Evolutionary conservation across 2,329 filamentous ascomycete genomes (phyloP).

Genomic region (Drechmeria coniospora): DNA sequence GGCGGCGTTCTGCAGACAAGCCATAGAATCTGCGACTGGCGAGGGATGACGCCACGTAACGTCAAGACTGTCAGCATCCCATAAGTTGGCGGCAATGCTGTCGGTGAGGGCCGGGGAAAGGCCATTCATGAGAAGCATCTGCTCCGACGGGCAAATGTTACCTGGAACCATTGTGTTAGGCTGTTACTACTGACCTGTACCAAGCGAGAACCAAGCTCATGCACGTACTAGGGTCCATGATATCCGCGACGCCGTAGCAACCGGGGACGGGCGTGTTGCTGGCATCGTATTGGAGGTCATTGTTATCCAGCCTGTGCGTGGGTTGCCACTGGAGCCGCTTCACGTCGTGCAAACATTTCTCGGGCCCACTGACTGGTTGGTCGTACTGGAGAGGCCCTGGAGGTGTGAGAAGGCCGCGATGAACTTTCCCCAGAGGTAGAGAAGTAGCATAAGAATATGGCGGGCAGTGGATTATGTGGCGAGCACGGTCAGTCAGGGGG

Average conservation of each 20-base stretch:
- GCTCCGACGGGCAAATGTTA: constrained; percentile 5
- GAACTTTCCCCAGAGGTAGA: too few species aligned
- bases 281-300: constrained; percentile 7
- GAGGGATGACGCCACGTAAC: constrained; percentile 4
- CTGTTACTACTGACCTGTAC: too few species aligned
- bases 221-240: constrained; percentile 2
- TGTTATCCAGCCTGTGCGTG: constrained; percentile 9
- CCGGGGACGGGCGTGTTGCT: constrained; percentile 2
- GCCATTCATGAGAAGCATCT: constrained; percentile 3
- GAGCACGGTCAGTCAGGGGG: constrained; percentile 3
- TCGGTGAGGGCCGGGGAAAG: constrained; percentile 7
- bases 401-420: constrained; percentile 8
- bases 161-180: constrained; percentile 2
- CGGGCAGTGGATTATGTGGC: constrained; percentile 10
- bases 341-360: constrained; percentile 11
- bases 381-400: constrained; percentile 4
- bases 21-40: constrained; percentile 2
- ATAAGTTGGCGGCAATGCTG: constrained; percentile 6
- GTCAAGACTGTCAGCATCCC: constrained; percentile 6
- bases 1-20: too few species aligned
- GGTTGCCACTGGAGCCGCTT: constrained; percentile 12
- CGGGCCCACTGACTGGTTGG: constrained; percentile 4
- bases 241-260: constrained; percentile 1
- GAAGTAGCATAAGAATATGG: constrained; percentile 7
- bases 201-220: neutral